Percentiles rank a stretch among this genome's conserved stretches.
Conservation (phyloP, 1,284 basidiomycete genomes). For the Trametes sp. region DNA sequence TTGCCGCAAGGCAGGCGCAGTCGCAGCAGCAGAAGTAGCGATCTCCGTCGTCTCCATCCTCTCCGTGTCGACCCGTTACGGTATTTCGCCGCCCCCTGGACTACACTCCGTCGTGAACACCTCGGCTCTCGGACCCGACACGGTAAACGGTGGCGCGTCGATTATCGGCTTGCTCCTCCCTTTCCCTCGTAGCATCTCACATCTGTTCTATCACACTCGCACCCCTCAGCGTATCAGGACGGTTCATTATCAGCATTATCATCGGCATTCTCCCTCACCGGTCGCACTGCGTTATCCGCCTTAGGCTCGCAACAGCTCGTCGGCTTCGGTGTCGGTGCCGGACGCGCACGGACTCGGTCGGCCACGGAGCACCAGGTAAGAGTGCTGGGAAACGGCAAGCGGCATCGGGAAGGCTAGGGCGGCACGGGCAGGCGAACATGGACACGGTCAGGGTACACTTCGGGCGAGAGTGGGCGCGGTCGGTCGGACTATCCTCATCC, state of each 20-base stretch:
- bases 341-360: constrained; percentile 4
- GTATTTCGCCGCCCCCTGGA: too few species aligned
- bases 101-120: neutral
- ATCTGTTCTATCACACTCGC: constrained; percentile 5
- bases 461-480: neutral
- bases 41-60: neutral
- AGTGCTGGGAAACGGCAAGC: neutral
- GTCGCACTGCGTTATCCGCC: neutral
- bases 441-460: neutral
- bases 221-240: constrained; percentile 10
- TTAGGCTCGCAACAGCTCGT: too few species aligned
- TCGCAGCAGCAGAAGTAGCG: constrained; percentile 33
- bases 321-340: neutral
- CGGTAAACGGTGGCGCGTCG: neutral
- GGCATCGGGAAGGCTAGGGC: neutral
- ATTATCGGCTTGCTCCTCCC: neutral
- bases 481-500: neutral
- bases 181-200: neutral
- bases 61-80: constrained; percentile 12
- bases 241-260: constrained; percentile 2
- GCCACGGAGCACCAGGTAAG: constrained; percentile 2
- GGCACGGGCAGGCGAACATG: neutral
- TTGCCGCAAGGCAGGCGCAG: constrained; percentile 44
- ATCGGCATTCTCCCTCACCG: neutral
- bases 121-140: neutral